A percentile compares a stretch with the other conserved stretches of the same genome.
phyloP scores from a whole-genome alignment of 1,284 basidiomycete genomes.

The Boletellus deceptivus region DNA sequence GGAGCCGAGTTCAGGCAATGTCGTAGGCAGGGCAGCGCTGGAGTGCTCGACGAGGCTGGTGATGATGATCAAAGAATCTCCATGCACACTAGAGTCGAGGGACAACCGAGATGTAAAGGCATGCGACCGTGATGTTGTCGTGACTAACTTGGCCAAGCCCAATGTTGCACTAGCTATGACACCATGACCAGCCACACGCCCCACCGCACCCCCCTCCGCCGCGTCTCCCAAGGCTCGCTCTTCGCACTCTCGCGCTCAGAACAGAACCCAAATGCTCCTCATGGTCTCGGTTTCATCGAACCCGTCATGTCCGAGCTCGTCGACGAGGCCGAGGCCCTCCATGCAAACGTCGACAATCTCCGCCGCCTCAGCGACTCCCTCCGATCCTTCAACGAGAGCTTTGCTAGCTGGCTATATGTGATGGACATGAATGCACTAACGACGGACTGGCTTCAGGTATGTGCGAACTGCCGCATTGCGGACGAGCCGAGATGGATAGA shows the following conservation, averaged over 20 bases:
- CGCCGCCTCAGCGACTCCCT: slow-evolving; percentile 73
- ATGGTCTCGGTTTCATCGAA: slow-evolving; percentile 84
- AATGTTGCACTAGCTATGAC: no score
- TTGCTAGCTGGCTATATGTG: slow-evolving; percentile 87
- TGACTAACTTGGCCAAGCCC: no score
- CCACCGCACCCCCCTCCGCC: slow-evolving; percentile 77
- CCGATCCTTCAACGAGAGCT: slow-evolving; percentile 88
- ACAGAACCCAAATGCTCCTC: slow-evolving; percentile 67
- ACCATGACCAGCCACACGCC: slow-evolving; percentile 34
- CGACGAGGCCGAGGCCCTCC: slow-evolving; percentile 83
- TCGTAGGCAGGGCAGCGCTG: no score
- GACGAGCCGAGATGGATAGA: neutral
- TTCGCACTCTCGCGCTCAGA: slow-evolving; percentile 78
- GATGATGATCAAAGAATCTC: no score
- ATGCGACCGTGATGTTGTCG: no score
- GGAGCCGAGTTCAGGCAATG: no score
- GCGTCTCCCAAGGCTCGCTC: slow-evolving; percentile 89
- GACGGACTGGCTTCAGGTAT: slow-evolving; percentile 86
- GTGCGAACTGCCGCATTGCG: slow-evolving; percentile 16
- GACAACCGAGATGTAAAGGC: no score
- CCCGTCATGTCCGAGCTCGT: slow-evolving; percentile 82
- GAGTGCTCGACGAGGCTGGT: no score
- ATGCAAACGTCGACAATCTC: slow-evolving; percentile 73
- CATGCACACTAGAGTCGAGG: no score
- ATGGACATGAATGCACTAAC: slow-evolving; percentile 95